A percentile compares a stretch with the other conserved stretches of the same genome.
Conservation (phyloP, 2,329 filamentous ascomycete genomes). For the Tolypocladium amazonense region DNA sequence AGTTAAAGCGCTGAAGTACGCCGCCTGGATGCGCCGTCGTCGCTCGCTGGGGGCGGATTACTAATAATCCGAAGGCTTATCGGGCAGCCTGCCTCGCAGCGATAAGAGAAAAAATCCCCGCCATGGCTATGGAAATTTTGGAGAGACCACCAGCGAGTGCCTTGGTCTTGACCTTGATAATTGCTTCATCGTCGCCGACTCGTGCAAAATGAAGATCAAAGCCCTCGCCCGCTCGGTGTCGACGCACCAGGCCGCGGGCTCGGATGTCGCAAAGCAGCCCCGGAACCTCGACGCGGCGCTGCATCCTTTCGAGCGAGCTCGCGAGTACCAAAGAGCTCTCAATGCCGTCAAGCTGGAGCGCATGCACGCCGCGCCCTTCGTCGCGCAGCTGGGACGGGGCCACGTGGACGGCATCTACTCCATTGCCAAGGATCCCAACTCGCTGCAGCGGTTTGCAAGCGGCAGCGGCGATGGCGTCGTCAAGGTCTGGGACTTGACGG, state of each 20-base stretch:
- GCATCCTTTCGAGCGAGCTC: slow-evolving; percentile 82
- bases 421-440: slow-evolving; percentile 69
- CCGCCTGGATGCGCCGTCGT: neutral
- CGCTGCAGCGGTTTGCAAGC: slow-evolving; percentile 65
- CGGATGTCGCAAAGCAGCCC: slow-evolving; percentile 52
- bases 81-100: slow-evolving; percentile 5
- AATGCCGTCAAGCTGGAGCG: slow-evolving; percentile 87
- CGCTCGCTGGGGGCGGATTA: slow-evolving; percentile 9
- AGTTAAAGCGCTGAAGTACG: neutral
- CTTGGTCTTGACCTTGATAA: neutral
- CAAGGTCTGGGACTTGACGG: slow-evolving; percentile 79
- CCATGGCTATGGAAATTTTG: slow-evolving; percentile 7
- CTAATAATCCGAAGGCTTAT: slow-evolving; percentile 20
- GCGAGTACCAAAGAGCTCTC: slow-evolving; percentile 53
- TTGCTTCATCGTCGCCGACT: neutral
- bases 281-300: slow-evolving; percentile 73
- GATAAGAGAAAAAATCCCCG: slow-evolving; percentile 22
- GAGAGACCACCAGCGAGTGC: neutral
- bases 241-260: slow-evolving; percentile 56
- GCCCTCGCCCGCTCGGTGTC: slow-evolving; percentile 55
- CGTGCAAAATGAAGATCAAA: slow-evolving; percentile 43
- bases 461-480: slow-evolving; percentile 87
- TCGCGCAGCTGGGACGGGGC: slow-evolving; percentile 77
- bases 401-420: slow-evolving; percentile 83
- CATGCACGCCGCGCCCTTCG: slow-evolving; percentile 68